phyloP scores from a whole-genome alignment of 768 basidiomycete genomes.

The Lactarius psammicola region DNA sequence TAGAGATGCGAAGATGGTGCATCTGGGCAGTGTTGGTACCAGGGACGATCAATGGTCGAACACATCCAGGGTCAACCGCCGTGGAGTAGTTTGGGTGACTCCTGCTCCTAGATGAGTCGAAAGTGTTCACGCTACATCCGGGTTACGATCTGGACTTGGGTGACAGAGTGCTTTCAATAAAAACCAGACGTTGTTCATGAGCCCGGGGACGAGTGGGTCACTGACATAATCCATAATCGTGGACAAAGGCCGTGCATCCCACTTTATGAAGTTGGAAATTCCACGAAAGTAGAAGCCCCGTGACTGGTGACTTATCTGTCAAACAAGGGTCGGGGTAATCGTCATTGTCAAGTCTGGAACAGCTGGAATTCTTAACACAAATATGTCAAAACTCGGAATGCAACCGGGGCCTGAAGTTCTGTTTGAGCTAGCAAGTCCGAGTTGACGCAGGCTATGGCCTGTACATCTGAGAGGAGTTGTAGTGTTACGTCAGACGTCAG shows the following conservation, averaged over 20 bases:
- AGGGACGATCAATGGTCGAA: not conserved
- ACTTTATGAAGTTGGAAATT: not conserved
- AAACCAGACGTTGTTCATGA: not conserved
- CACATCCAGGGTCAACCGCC: not conserved
- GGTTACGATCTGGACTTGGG: not conserved
- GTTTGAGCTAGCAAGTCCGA: not conserved
- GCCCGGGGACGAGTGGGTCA: not conserved
- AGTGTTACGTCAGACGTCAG: not conserved
- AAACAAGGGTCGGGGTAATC: not conserved
- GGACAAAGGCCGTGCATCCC: not conserved
- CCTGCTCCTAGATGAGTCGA: not conserved
- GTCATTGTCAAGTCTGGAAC: not conserved
- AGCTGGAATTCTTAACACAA: not conserved
- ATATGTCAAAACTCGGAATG: not conserved
- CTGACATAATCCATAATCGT: not conserved
- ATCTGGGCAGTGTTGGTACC: not conserved
- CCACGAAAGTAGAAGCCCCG: not conserved
- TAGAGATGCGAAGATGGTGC: not conserved
- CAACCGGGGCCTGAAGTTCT: not conserved
- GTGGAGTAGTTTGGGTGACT: not conserved
- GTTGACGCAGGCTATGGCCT: not conserved
- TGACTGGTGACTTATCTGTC: not conserved
- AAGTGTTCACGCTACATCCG: not conserved
- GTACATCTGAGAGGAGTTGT: not conserved
- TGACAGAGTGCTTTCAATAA: not conserved